Evolutionary conservation across 495 filamentous ascomycete genomes (phyloP).

Genomic region (Penicillium coffeae): DNA sequence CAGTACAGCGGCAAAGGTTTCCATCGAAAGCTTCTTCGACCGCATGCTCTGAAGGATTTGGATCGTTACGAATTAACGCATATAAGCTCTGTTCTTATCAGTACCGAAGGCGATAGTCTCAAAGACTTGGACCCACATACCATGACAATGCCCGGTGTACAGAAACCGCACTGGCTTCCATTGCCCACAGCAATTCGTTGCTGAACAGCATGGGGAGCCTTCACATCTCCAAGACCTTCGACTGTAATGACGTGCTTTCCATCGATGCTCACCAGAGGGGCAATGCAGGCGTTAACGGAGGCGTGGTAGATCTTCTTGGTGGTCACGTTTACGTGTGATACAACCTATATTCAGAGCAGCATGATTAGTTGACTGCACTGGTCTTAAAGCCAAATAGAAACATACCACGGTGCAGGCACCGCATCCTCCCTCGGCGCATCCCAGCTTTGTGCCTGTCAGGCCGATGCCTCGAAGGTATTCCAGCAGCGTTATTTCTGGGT

Average conservation of each 20-base stretch:
- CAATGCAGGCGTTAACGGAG: conserved; percentile 90
- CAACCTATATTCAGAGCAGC: conserved; percentile 46
- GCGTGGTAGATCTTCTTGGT: conserved; percentile 88
- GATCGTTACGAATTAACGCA: conserved; percentile 67
- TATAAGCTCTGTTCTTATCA: conserved; percentile 24
- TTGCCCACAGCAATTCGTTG: conserved; percentile 74
- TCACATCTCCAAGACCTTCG: conserved; percentile 90
- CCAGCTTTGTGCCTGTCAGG: conserved; percentile 70
- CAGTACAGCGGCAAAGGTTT: conserved; percentile 93
- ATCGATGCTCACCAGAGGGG: conserved; percentile 86
- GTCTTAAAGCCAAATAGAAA: background rate
- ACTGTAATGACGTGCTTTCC: conserved; percentile 98
- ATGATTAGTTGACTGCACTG: background rate
- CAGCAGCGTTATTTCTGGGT: conserved; percentile 88
- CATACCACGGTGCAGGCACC: conserved; percentile 94
- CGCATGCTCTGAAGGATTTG: conserved; percentile 25
- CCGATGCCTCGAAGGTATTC: conserved; percentile 91
- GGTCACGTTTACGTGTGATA: conserved; percentile 89
- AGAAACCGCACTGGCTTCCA: conserved; percentile 74
- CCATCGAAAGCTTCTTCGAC: conserved; percentile 58
- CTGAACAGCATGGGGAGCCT: conserved; percentile 84
- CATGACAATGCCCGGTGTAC: conserved; percentile 98
- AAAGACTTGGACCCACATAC: too few species aligned
- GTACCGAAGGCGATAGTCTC: too few species aligned
- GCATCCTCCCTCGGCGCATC: conserved; percentile 92